Percentiles rank a stretch among this genome's conserved stretches.
Conservation (phyloP, 805 yeast species). For the Yarrowia sp. region DNA sequence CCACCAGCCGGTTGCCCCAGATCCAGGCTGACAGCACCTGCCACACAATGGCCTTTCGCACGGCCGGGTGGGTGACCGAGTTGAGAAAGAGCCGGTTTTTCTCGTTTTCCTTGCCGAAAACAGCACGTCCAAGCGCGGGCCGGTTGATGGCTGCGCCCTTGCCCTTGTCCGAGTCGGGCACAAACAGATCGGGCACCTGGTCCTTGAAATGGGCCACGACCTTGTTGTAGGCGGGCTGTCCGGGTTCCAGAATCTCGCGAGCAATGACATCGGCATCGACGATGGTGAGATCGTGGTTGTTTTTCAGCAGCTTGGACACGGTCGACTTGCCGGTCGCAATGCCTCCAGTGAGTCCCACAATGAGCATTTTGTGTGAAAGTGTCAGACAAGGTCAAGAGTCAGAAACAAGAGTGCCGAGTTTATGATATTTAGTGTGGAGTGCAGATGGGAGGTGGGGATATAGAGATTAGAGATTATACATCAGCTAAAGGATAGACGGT, state of each 20-base stretch:
- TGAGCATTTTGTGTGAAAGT: slow-evolving; percentile 65
- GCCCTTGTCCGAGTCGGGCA: slow-evolving; percentile 52
- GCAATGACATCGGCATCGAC: slow-evolving; percentile 95
- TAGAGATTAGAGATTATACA: background rate
- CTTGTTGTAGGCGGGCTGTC: slow-evolving; percentile 68
- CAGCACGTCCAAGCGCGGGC: slow-evolving; percentile 74
- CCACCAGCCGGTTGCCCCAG: slow-evolving; percentile 61
- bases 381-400: background rate
- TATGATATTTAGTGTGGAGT: background rate
- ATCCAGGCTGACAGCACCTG: slow-evolving; percentile 66
- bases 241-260: slow-evolving; percentile 82
- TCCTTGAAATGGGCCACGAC: slow-evolving; percentile 67
- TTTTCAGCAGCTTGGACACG: slow-evolving; percentile 66
- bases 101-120: slow-evolving; percentile 71
- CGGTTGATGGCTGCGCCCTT: slow-evolving; percentile 60
- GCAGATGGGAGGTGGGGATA: slow-evolving; percentile 20
- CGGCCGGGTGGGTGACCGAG: slow-evolving; percentile 86
- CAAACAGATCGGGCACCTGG: slow-evolving; percentile 58
- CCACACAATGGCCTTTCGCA: slow-evolving; percentile 67
- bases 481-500: background rate
- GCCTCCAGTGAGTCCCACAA: slow-evolving; percentile 97
- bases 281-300: slow-evolving; percentile 61
- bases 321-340: slow-evolving; percentile 98
- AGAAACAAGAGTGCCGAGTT: background rate
- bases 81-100: slow-evolving; percentile 62